Conservation (phyloP, 768 basidiomycete genomes). For the Hypholoma sublateritium region DNA sequence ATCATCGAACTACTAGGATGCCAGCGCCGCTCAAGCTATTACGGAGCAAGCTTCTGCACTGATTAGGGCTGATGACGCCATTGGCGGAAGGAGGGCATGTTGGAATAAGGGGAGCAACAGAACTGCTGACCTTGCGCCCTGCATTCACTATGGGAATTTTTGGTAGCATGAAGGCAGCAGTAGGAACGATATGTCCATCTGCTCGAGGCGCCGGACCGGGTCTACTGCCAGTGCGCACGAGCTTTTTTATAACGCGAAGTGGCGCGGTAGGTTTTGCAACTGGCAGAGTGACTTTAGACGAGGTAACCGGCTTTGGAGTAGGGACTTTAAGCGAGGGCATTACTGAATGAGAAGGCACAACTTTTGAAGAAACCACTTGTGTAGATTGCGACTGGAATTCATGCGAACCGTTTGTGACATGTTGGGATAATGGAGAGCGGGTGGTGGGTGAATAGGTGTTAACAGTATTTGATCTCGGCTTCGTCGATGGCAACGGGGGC, state of each 20-base stretch:
- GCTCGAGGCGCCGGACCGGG: background rate
- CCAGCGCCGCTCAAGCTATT: constrained; percentile 14
- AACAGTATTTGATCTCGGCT: constrained; percentile 22
- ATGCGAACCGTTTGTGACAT: constrained; percentile 12
- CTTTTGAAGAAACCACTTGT: no score
- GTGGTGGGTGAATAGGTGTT: constrained; percentile 18
- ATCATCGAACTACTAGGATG: constrained; percentile 19
- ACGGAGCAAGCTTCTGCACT: constrained; percentile 21
- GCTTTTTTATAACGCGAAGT: constrained; percentile 6
- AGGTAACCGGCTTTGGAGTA: background rate
- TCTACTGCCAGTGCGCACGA: background rate
- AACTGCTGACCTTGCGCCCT: constrained; percentile 13
- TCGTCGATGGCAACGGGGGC: constrained; percentile 4
- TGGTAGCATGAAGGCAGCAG: constrained; percentile 13
- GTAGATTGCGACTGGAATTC: background rate
- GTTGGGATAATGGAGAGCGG: constrained; percentile 20
- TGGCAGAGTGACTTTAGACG: background rate
- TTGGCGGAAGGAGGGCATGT: constrained; percentile 16
- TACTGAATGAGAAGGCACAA: no score
- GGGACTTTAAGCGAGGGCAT: no score
- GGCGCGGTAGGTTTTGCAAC: constrained; percentile 1
- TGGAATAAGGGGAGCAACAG: constrained; percentile 22
- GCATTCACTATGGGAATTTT: background rate
- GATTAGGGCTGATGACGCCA: constrained; percentile 8
- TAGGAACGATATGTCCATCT: background rate